Base-by-base conservation (phyloP, 2,329 filamentous ascomycete genomes). In the Colletotrichum liriopes region DNA sequence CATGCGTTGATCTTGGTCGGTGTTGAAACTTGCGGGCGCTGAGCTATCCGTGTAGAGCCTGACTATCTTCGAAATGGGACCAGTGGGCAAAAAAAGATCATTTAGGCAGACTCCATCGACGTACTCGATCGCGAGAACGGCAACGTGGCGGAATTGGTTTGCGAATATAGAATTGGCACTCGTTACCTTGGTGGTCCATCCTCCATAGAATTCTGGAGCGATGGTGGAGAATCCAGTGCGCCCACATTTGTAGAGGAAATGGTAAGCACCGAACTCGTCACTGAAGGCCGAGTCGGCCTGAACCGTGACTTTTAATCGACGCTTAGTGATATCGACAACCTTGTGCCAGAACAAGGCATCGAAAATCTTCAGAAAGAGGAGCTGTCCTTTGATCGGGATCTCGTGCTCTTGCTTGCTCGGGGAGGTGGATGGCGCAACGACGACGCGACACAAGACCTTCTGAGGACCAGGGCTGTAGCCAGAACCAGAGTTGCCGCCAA, bases 361-460 rank as follows among this genome's bases (percentile, higher is more conserved):
- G 3, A 35, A 70, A 0, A 71, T 4, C 62, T 71, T 71, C n/a
- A 61, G 9, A 3, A 71, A 29, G 7, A 71, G 45, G 1, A 55
- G 9, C 16, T 67, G 62, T 1, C 32, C 49, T 1, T 49, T n/a
- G 3, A 1, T 18, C 0, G 49, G 47, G 2, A 35, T 2, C 32
- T 54, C 29, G 0, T 70, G 20, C 62, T 29, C 39, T 1, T 66
- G 1, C 0, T 39, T 18, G 2, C 1, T 4, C 0, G 55, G 32
- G 6, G 47, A 20, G 18, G 49, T 1, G 18, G 41, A 35, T 14
- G 67, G 62, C 29, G 47, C 16, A 2, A 12, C 5, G 62, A 67
- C 18, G 12, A 71, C 67, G 11, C 26, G n/a, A 18, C 67, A 71
- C 37, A 67, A 8, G 32, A 55, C 12, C 9, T 71, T 71, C 39